Conservation (phyloP, 495 filamentous ascomycete genomes). For the Tuber aestivum region DNA sequence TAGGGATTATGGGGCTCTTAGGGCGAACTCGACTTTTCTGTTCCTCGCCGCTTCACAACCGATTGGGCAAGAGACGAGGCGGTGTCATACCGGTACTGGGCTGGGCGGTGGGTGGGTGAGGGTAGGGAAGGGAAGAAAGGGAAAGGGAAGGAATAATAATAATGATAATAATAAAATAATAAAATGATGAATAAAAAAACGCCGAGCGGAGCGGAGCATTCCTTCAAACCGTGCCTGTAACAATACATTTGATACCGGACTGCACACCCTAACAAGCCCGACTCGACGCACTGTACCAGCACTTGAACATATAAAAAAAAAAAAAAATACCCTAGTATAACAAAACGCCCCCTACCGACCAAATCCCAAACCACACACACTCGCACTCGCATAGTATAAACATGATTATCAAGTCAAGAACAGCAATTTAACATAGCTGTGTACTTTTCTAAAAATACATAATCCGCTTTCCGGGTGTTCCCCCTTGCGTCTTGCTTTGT, state of each 20-base stretch:
- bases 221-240: slow-evolving; percentile 3
- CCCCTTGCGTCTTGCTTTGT: background rate
- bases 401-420: background rate
- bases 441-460: slow-evolving; percentile 6
- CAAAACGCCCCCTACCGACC: slow-evolving; percentile 12
- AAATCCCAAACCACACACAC: slow-evolving; percentile 14
- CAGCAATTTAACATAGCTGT: background rate
- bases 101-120: too few relatives aligned
- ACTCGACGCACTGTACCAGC: slow-evolving; percentile 14
- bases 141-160: background rate
- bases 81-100: too few relatives aligned
- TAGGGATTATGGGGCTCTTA: background rate
- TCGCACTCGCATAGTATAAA: background rate
- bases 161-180: background rate
- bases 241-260: slow-evolving; percentile 22
- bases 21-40: background rate
- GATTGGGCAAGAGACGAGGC: background rate
- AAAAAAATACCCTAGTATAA: slow-evolving; percentile 15
- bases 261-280: slow-evolving; percentile 14
- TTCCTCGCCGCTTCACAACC: background rate
- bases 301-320: slow-evolving; percentile 24
- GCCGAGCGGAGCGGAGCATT: too few relatives aligned
- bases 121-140: too few relatives aligned
- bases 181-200: slow-evolving; percentile 13
- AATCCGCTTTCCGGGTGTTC: background rate